Base-by-base conservation (phyloP, 495 filamentous ascomycete genomes). In the Alectoria sarmentosa region DNA sequence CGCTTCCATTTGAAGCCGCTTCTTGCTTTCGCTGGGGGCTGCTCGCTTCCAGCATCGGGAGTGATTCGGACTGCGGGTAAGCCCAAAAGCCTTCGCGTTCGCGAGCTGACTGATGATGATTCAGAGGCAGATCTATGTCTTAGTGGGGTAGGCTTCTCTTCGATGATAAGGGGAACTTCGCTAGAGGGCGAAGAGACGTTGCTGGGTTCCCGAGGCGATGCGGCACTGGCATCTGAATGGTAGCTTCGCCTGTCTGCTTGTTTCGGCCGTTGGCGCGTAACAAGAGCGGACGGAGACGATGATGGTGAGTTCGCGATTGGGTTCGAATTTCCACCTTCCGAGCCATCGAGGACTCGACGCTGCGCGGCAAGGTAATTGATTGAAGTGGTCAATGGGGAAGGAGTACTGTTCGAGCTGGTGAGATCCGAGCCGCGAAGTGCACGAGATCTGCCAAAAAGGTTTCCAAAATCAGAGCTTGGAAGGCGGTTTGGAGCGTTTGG, bases 401-500 rank as follows among this genome's bases (percentile, higher is more conserved):
- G 41, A 17, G 56, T n/a, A 23, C n/a, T 52, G 23, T 3, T 41
- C 4, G 37, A 4, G 36, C 57, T 54, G 23, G 17, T 23, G 34
- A 26, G 2, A 28, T 60, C 57, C 41, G 57, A 54, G 58, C 21
- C 44, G 13, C 57, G 55, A n/a, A 54, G 1, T 9, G 55, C 56
- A 3, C 57, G 56, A 60, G 63, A 44, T 49, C 57, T 65, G 46
- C 36, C 38, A 23, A 65, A 65, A 19, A 65, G 44, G 58, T 42
- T 44, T 28, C 63, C 56, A 13, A 65, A 65, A 39, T 61, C 67
- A 23, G 49, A 60, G 55, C 63, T 69, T 36, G 67, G 67, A 32
- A 69, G 60, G 57, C 67, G 63, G 41, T 63, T 26, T 39, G 67
- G 67, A 23, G 67, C 67, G 17, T 69, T 69, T 52, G 63, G 67